A percentile compares a stretch with the other conserved stretches of the same genome.
Evolutionary conservation across 2,329 filamentous ascomycete genomes (phyloP).

Genomic region (Graphiopsis chlorocephala): DNA sequence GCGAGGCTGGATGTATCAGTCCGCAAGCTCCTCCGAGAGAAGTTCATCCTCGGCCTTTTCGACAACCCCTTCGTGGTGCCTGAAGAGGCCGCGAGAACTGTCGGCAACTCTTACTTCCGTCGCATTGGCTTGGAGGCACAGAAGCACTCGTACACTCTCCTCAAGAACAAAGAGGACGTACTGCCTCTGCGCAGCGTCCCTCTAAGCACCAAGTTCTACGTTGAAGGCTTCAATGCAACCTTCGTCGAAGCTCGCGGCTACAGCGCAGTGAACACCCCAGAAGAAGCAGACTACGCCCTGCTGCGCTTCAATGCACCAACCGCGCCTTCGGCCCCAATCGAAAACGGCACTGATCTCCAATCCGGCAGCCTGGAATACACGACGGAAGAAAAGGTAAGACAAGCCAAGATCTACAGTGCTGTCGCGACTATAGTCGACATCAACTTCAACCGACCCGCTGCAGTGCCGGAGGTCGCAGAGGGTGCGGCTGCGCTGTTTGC

Average conservation of each 20-base stretch:
- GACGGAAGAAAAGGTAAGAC: constrained; percentile 37
- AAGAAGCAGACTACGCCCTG: constrained; percentile 43
- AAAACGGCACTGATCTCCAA: constrained; percentile 41
- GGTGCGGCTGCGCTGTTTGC: constrained; percentile 39
- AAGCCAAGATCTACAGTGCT: constrained; percentile 39
- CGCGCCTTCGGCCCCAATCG: constrained; percentile 40
- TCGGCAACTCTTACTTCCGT: constrained; percentile 46
- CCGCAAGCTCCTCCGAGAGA: constrained; percentile 48
- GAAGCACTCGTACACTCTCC: constrained; percentile 35
- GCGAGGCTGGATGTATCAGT: constrained; percentile 48
- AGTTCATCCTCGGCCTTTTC: constrained; percentile 53
- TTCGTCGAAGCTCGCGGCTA: constrained; percentile 34
- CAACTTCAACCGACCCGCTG: constrained; percentile 45
- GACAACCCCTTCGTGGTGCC: constrained; percentile 52
- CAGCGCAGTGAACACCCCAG: constrained; percentile 34
- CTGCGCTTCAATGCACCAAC: constrained; percentile 42
- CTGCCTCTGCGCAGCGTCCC: constrained; percentile 29
- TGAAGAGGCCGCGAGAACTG: constrained; percentile 40
- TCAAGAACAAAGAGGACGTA: constrained; percentile 35
- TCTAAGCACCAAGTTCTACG: constrained; percentile 33
- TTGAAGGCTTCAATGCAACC: constrained; percentile 36
- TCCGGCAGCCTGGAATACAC: constrained; percentile 44
- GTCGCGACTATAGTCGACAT: constrained; percentile 45
- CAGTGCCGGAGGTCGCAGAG: constrained; percentile 43
- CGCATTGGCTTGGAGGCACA: constrained; percentile 39